Evolutionary conservation across 176 grass and related monocot species (phyloP).

Genomic region (Eremochloa ophiuroides): DNA sequence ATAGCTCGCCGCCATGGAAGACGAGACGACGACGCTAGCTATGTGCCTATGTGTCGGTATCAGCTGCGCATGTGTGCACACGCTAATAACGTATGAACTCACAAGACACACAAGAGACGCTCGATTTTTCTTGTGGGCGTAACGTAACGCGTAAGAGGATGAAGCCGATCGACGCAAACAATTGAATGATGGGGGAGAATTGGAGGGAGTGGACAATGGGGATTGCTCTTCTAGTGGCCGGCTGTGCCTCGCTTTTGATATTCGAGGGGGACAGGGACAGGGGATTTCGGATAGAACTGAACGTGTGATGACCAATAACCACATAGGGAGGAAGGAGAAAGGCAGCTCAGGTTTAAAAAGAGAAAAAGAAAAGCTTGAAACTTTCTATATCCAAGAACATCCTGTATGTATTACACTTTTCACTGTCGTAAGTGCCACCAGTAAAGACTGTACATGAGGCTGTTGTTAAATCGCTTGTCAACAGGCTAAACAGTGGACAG

Average conservation of each 20-base stretch:
- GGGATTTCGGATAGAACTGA: constrained; percentile 31
- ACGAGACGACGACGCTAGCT: not conserved
- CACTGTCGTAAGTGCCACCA: not conserved
- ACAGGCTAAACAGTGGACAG: not conserved
- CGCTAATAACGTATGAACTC: not conserved
- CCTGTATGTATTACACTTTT: not conserved
- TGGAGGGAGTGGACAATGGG: not conserved
- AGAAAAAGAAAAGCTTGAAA: not conserved
- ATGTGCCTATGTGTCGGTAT: not conserved
- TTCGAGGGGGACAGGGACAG: constrained; percentile 30
- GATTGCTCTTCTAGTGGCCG: constrained; percentile 31
- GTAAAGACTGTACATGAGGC: not conserved
- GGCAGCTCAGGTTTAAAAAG: not conserved
- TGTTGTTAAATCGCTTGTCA: not conserved
- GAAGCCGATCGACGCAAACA: not conserved
- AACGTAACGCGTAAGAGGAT: not conserved
- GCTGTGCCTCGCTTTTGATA: constrained; percentile 6
- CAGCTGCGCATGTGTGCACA: not conserved
- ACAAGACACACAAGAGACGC: not conserved
- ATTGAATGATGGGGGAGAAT: constrained; percentile 18
- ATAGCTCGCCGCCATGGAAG: constrained; percentile 11
- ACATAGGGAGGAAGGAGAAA: constrained; percentile 35
- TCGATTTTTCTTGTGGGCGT: not conserved
- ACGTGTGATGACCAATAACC: constrained; percentile 48
- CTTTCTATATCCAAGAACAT: not conserved